Conservation (phyloP, 495 filamentous ascomycete genomes). For the Tuber magnatum region DNA sequence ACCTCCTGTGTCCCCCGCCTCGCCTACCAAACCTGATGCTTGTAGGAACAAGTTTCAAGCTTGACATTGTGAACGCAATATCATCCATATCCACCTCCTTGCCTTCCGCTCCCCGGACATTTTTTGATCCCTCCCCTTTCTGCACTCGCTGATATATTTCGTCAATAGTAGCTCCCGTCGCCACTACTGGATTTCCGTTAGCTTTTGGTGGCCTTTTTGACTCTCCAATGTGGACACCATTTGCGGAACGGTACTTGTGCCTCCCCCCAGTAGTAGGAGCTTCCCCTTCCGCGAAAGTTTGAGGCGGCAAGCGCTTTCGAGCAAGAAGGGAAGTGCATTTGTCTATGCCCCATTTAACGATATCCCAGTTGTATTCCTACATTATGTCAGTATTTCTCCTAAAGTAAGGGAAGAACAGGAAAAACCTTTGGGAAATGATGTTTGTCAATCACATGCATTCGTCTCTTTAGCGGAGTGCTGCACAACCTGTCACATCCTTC, state of each 20-base stretch:
- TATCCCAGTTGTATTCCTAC: conserved; percentile 77
- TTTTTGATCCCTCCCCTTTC: conserved; percentile 12
- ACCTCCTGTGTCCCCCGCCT: conserved; percentile 41
- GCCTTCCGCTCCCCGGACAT: conserved; percentile 20
- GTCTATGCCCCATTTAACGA: conserved; percentile 84
- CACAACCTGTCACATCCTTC: conserved; percentile 82
- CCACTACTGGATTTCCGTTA: background rate
- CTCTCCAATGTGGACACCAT: background rate
- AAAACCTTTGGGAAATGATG: conserved; percentile 76
- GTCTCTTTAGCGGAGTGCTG: conserved; percentile 70
- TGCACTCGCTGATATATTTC: conserved; percentile 10
- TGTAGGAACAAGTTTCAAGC: conserved; percentile 70
- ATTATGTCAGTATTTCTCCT: conserved; percentile 9
- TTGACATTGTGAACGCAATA: conserved; percentile 71
- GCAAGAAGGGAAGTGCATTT: conserved; percentile 68
- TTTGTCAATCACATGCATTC: conserved; percentile 84
- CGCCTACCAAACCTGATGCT: conserved; percentile 66
- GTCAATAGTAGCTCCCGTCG: background rate
- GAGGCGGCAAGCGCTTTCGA: conserved; percentile 45
- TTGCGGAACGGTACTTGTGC: conserved; percentile 10
- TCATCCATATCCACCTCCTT: conserved; percentile 61
- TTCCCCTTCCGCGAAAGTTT: conserved; percentile 33
- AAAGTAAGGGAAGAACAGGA: background rate
- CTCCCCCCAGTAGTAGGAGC: conserved; percentile 24
- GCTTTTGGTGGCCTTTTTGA: background rate